These are phyloP conservation scores for Haematococcus sp. DNA, from an alignment of 139 green algal species.

Conservation along the genomic window DNA sequence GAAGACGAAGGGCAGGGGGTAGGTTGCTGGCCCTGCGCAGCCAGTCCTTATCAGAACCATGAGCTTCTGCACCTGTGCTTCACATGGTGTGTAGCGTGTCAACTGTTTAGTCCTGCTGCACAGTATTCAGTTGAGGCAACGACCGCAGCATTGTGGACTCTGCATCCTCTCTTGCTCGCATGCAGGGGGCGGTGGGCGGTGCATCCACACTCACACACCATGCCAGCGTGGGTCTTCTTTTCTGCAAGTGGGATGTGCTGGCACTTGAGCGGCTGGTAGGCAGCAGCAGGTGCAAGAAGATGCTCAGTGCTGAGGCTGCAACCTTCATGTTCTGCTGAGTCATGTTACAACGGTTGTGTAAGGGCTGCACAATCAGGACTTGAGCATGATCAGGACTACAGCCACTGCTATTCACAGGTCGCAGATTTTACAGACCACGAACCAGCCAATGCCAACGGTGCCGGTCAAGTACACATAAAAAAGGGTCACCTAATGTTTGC, in stretches of 20 bases:
- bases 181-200: not conserved
- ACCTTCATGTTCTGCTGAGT: conserved; percentile 79
- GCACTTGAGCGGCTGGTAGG: conserved; percentile 78
- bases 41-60: not conserved
- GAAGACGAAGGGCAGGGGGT: not conserved
- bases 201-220: not conserved
- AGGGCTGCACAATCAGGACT: no score
- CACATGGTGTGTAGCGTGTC: conserved; percentile 7
- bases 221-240: conserved; percentile 18
- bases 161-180: not conserved
- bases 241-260: conserved; percentile 60
- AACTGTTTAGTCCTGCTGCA: no score
- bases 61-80: not conserved
- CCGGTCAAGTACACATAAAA: no score
- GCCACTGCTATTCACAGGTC: no score
- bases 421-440: no score
- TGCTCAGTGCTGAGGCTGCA: conserved; percentile 52
- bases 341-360: no score
- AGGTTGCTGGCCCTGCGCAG: not conserved
- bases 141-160: not conserved
- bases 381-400: no score
- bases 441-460: no score
- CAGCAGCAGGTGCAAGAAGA: conserved; percentile 46
- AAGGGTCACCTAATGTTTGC: no score
- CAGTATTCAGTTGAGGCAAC: no score